phyloP scores from a whole-genome alignment of 1,284 basidiomycete species.

The Trametes sp. region DNA sequence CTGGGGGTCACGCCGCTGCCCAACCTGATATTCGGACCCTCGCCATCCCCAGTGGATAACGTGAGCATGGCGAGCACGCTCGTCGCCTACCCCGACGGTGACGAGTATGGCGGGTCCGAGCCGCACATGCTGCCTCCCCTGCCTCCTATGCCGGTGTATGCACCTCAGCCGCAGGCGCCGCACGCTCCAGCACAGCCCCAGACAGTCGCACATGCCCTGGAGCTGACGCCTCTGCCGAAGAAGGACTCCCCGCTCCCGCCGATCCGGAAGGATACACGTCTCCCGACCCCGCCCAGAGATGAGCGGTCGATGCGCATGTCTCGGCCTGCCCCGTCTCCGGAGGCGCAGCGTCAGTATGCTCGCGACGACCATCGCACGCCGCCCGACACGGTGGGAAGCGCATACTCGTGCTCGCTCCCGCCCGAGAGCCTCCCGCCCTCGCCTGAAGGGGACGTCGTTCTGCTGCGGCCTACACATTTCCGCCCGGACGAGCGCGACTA shows the following conservation, averaged over 20 bases:
- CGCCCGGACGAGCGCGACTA: constrained; percentile 4
- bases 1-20: constrained; percentile 40
- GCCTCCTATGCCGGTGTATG: neutral
- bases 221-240: constrained; percentile 24
- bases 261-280: constrained; percentile 20
- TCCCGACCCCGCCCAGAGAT: constrained; percentile 28
- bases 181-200: constrained; percentile 8
- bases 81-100: constrained; percentile 22
- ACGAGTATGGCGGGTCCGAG: constrained; percentile 18
- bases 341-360: constrained; percentile 6
- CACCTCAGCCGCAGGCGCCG: constrained; percentile 10
- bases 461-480: constrained; percentile 19
- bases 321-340: neutral
- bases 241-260: constrained; percentile 24
- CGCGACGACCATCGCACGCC: constrained; percentile 13
- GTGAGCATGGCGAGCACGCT: constrained; percentile 38
- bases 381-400: neutral
- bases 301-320: constrained; percentile 11
- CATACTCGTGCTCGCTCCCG: constrained; percentile 7
- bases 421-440: constrained; percentile 12
- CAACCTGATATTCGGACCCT: constrained; percentile 35
- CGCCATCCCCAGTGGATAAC: constrained; percentile 37
- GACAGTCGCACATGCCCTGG: constrained; percentile 20
- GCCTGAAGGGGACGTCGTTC: constrained; percentile 23
- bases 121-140: constrained; percentile 7